Conservation (phyloP, 352 stramenopile species). For the Saprolegnia diclina region DNA sequence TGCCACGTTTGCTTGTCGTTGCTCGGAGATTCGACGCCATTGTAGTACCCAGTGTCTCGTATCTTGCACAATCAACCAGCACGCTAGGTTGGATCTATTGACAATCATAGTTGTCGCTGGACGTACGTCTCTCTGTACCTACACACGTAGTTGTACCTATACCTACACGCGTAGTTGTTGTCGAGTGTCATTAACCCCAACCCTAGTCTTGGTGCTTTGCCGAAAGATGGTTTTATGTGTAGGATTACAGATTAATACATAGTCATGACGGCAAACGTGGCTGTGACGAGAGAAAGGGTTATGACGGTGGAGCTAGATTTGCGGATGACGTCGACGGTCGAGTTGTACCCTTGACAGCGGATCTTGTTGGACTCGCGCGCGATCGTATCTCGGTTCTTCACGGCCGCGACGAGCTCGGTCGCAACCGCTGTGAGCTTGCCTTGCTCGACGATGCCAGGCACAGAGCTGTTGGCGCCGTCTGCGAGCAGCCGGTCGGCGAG, state of each 20-base stretch:
- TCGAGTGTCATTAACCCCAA: too few relatives aligned
- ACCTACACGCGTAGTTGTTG: too few relatives aligned
- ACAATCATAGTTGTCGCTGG: too few relatives aligned
- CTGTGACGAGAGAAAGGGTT: too few relatives aligned
- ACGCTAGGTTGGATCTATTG: neutral
- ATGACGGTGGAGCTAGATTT: neutral
- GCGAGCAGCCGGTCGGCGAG: neutral
- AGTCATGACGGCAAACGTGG: too few relatives aligned
- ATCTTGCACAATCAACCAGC: neutral
- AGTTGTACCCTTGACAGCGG: conserved; percentile 7
- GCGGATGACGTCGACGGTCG: neutral
- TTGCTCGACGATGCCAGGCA: neutral
- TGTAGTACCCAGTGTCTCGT: neutral
- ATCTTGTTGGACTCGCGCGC: conserved; percentile 5
- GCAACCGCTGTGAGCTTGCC: neutral
- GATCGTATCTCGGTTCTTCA: conserved; percentile 4
- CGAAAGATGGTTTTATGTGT: too few relatives aligned
- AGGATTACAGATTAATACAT: too few relatives aligned
- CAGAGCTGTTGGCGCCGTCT: neutral
- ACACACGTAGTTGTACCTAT: too few relatives aligned
- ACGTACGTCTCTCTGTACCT: too few relatives aligned
- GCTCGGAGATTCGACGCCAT: neutral
- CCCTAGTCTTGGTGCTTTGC: too few relatives aligned
- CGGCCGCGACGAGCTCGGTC: neutral
- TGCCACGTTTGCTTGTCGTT: too few relatives aligned